Evolutionary conservation across 2,329 filamentous ascomycete species (phyloP).

Genomic region (Exophiala aquamarina): DNA sequence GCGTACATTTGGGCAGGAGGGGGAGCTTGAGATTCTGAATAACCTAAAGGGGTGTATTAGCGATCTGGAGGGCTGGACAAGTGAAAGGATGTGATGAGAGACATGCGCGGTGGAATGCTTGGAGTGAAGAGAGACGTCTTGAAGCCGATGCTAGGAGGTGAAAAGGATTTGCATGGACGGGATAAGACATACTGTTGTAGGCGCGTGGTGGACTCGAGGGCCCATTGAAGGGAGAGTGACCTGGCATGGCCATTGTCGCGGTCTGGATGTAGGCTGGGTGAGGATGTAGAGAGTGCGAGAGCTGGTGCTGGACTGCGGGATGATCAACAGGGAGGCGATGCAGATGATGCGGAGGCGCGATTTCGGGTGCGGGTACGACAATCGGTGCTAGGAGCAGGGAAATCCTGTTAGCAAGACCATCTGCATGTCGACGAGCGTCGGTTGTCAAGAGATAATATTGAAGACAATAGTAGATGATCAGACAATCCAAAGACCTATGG

Average conservation of each 20-base stretch:
- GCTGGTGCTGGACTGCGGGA: conserved; percentile 6
- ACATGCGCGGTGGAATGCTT: background rate
- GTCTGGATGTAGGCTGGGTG: conserved; percentile 1
- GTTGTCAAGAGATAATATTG: too few relatives aligned
- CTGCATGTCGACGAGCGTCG: too few relatives aligned
- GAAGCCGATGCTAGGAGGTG: too few relatives aligned
- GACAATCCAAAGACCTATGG: too few relatives aligned
- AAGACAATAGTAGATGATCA: too few relatives aligned
- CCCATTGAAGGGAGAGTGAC: conserved; percentile 26
- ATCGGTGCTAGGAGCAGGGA: too few relatives aligned
- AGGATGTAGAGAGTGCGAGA: background rate
- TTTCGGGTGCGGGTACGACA: too few relatives aligned
- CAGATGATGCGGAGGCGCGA: conserved; percentile 7
- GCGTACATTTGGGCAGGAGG: conserved; percentile 22
- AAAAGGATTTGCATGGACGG: too few relatives aligned
- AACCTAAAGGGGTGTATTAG: conserved; percentile 19
- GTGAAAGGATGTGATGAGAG: background rate
- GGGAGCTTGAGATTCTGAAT: conserved; percentile 20
- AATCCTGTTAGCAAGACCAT: too few relatives aligned
- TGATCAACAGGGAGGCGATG: conserved; percentile 17
- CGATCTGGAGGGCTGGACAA: too few relatives aligned
- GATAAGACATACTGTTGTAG: conserved; percentile 20
- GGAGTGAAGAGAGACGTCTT: background rate
- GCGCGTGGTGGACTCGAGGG: conserved; percentile 25
- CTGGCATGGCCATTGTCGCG: conserved; percentile 26